Conservation (phyloP, 2,329 filamentous ascomycete genomes). For the Hypoxylon sp. region DNA sequence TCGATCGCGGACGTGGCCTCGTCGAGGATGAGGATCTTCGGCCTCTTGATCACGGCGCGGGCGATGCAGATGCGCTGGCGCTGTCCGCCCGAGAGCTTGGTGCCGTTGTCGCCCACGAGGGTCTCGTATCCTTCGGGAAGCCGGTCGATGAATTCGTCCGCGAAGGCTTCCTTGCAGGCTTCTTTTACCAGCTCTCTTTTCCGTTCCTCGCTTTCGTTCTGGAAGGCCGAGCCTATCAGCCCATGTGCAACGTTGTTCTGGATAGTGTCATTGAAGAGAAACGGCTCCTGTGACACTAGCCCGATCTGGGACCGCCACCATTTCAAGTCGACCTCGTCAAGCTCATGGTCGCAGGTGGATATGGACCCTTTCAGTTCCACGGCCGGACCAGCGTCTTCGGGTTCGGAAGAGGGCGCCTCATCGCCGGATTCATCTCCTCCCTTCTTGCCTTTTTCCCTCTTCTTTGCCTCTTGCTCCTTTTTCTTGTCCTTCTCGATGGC, state of each 20-base stretch:
- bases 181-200: conserved; percentile 67
- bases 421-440: conserved; percentile 44
- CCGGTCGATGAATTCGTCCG: conserved; percentile 72
- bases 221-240: conserved; percentile 60
- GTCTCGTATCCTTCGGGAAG: conserved; percentile 75
- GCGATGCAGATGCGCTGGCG: conserved; percentile 84
- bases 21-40: conserved; percentile 76
- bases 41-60: conserved; percentile 74
- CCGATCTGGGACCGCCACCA: conserved; percentile 71
- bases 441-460: conserved; percentile 45
- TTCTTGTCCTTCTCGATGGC: conserved; percentile 56
- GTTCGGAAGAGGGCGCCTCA: conserved; percentile 33
- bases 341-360: conserved; percentile 58
- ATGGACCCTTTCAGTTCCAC: conserved; percentile 62
- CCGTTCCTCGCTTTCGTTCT: conserved; percentile 60
- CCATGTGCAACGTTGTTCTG: conserved; percentile 69
- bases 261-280: conserved; percentile 72
- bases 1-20: conserved; percentile 76
- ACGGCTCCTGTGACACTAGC: conserved; percentile 73
- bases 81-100: conserved; percentile 83
- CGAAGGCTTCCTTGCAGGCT: conserved; percentile 73
- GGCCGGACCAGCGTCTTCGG: conserved; percentile 51
- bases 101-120: conserved; percentile 77
- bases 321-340: conserved; percentile 67
- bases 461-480: conserved; percentile 52